Base-by-base conservation (phyloP, 345 rosid genomes). In the Streptanthus diversifolius region DNA sequence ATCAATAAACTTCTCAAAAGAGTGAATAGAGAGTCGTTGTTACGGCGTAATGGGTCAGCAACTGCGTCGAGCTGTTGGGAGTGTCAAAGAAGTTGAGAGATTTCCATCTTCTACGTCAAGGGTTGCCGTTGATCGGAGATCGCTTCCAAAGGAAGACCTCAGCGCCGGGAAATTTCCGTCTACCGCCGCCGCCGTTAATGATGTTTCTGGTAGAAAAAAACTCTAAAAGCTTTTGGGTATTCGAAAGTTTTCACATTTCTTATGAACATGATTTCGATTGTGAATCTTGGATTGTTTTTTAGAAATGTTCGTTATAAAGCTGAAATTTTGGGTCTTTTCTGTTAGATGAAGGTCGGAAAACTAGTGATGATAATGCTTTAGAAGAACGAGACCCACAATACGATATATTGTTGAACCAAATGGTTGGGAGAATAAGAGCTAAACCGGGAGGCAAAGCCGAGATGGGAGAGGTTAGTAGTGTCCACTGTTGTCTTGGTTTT, bases 41-140 rank as follows among this genome's bases (percentile, higher is more conserved):
- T 67, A 22, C 27, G 35, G 21, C 3, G 37, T 45, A 14, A 90
- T 92, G 99, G 98, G 98, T 56, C 98, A 95, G 86, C 97, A 90
- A 83, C 84, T 95, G 86, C 98, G 99, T 87, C 93, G 98, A 88
- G 98, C 97, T 30, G 73, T 84, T 81, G 97, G 96, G 21, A 86
- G 82, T 81, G 74, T 88, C 78, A 69, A 77, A 83, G 60, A 70
- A 48, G 78, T 75, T 69, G 88, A 83, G 44, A 78, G 73, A 60
- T 71, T 87, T 18, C 82, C 80, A 24, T 68, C 85, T 44, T 29
- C 83, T 11, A 77, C 74, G 54, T 66, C 85, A 29, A 82, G 77
- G 55, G 74, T 66, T 56, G 64, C 44, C 52, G 65, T 30, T 18
- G 83, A 87, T 63, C 77, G 80, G 47, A 73, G 76, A 60, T 82